A percentile compares a stretch with the other conserved stretches of the same genome.
Evolutionary conservation across 192 early-diverging fungal genomes (phyloP).

Genomic region (Coemansia sp.): DNA sequence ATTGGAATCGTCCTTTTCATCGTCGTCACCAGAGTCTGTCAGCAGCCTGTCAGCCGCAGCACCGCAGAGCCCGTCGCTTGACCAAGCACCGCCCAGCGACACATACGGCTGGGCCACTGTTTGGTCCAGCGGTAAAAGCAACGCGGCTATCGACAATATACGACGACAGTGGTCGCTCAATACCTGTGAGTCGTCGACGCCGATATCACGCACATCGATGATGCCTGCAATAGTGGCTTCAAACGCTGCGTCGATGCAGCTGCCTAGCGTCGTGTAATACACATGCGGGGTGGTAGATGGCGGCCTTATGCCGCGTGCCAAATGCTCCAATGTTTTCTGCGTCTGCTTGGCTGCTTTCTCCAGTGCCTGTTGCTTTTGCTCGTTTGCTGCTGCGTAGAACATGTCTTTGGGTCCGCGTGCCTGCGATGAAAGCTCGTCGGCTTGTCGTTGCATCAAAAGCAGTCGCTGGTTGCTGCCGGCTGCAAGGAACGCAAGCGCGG

Average conservation of each 20-base stretch:
- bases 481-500: background rate
- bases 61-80: background rate
- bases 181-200: slow-evolving; percentile 43
- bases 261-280: slow-evolving; percentile 21
- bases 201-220: slow-evolving; percentile 29
- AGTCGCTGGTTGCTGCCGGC: background rate
- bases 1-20: background rate
- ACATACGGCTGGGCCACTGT: slow-evolving; percentile 1
- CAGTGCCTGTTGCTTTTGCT: slow-evolving; percentile 1
- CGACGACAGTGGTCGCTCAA: slow-evolving; percentile 42
- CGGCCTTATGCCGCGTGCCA: slow-evolving; percentile 27
- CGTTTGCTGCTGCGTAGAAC: slow-evolving; percentile 7
- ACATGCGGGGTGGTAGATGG: slow-evolving; percentile 26
- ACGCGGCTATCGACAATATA: background rate
- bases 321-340: slow-evolving; percentile 16
- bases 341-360: slow-evolving; percentile 15
- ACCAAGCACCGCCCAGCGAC: background rate
- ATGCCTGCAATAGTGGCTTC: slow-evolving; percentile 21
- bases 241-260: slow-evolving; percentile 28
- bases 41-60: background rate
- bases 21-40: background rate
- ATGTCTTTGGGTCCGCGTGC: background rate
- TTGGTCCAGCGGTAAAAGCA: slow-evolving; percentile 22
- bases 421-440: background rate
- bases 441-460: slow-evolving; percentile 3